Evolutionary conservation across 2,329 filamentous ascomycete species (phyloP), one percentile per base, ranked within the genome.

Genomic region (Pseudogymnoascus sp.): DNA sequence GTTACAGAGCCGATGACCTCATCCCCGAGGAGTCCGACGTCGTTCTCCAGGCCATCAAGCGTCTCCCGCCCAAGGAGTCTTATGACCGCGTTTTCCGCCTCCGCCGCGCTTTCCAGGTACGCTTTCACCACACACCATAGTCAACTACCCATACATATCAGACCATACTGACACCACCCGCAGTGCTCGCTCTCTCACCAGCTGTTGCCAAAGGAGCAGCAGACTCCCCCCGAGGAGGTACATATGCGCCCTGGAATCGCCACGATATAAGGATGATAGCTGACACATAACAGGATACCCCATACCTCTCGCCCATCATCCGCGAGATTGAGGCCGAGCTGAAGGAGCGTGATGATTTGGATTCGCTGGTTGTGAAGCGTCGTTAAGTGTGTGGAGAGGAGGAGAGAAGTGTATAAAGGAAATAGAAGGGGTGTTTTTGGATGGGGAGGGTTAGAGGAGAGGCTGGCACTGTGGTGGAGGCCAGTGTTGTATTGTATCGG

Each of bases 31-130:
- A 99, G 81, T 89, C 84, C 82, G 90, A 95, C 72, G 80, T 83
- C 63, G 91, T 96, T 72, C 88, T 95, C 78, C 84, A 88, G 71
- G 95, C 95, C 67, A 85, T 99, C 74, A 90, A 90, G 84, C 91
- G 95, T 76, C 89, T 99, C 66, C 86, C 90, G 63, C 84, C 91
- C 72, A 91, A 96, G 83, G 91, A 95, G 76, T 84, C 88, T 72
- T 97, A 97, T 81, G 95, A 99, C 82, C 93, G 95, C 77, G 87
- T 97, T 76, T 99, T 92, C 88, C 93, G 95, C 75, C 86, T 99
- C 78, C 91, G 95, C 81, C 88, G 95, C 79, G 93, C 95, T 72
- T 88, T 96, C 80, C 95, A 99, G 84, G 88, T 90, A 80, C 67
- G 75, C 64, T 33, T 8, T 9, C n/a, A 18, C 14, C 14, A 16